Conservation (phyloP, 2,329 filamentous ascomycete genomes). For the Phyllosticta citribraziliensis region DNA sequence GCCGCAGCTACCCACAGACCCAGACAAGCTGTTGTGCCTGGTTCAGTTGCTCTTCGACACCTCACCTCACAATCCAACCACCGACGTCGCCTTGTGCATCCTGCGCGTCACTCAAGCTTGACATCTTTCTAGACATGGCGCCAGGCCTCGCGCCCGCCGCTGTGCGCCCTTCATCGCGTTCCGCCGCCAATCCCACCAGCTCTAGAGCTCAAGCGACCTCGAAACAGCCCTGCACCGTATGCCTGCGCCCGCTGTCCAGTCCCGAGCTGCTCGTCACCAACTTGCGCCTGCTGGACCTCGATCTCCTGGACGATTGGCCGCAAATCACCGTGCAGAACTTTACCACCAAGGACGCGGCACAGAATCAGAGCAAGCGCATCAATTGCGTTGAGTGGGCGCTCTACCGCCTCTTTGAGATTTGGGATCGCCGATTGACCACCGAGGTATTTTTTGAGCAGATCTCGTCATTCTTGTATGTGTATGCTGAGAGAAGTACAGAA, state of each 20-base stretch:
- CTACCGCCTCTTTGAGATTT: slow-evolving; percentile 76
- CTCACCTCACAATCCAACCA: background rate
- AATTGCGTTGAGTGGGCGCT: slow-evolving; percentile 81
- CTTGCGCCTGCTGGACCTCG: slow-evolving; percentile 70
- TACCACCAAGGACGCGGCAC: slow-evolving; percentile 52
- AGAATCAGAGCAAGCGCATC: slow-evolving; percentile 73
- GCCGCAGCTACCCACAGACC: background rate
- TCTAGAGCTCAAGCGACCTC: background rate
- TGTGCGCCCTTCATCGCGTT: too few relatives aligned
- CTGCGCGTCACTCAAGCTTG: too few relatives aligned
- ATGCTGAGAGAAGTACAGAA: slow-evolving; percentile 46
- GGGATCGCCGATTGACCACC: slow-evolving; percentile 66
- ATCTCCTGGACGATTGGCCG: slow-evolving; percentile 70
- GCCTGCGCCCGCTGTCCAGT: slow-evolving; percentile 16
- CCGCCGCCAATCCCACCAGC: background rate
- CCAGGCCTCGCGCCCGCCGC: background rate
- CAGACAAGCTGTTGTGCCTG: background rate
- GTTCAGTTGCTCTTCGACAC: background rate
- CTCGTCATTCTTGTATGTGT: background rate
- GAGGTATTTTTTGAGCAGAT: slow-evolving; percentile 43
- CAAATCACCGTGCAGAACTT: slow-evolving; percentile 62
- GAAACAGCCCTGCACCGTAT: background rate
- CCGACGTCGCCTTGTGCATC: background rate
- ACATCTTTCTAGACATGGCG: background rate
- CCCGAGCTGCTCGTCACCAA: slow-evolving; percentile 65